Evolutionary conservation across 345 rosid species (phyloP).

Genomic region (Eucalyptus erythrocorys): DNA sequence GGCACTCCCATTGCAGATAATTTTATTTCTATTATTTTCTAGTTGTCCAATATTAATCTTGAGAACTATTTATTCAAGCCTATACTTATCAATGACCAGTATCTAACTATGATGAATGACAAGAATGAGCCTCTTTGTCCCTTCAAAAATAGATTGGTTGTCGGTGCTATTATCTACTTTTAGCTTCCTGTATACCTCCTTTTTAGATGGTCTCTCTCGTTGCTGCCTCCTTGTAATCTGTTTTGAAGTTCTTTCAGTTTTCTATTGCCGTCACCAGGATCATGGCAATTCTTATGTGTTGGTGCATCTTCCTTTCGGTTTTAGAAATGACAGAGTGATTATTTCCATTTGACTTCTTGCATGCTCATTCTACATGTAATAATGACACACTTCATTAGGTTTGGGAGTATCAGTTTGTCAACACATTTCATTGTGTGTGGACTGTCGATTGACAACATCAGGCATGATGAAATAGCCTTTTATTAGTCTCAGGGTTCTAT

Average conservation of each 20-base stretch:
- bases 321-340: not conserved
- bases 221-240: not conserved
- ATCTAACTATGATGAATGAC: not conserved
- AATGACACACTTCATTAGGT: not conserved
- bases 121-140: not conserved
- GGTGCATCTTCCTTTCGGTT: not conserved
- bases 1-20: not conserved
- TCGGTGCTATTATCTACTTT: not conserved
- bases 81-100: not conserved
- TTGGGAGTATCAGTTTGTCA: not conserved
- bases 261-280: not conserved
- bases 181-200: not conserved
- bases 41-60: not conserved
- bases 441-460: not conserved
- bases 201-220: not conserved
- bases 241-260: not conserved
- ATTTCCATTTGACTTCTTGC: not conserved
- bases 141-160: not conserved
- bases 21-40: not conserved
- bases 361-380: not conserved
- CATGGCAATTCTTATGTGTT: not conserved
- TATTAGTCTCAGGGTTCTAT: not conserved
- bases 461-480: not conserved
- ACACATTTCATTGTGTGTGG: not conserved
- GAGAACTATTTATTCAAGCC: not conserved